Percentiles rank a stretch among this genome's conserved stretches.
These are phyloP conservation scores for Trichoderma sp. DNA, from an alignment of 2,329 filamentous ascomycete species.

Conservation along the genomic window DNA sequence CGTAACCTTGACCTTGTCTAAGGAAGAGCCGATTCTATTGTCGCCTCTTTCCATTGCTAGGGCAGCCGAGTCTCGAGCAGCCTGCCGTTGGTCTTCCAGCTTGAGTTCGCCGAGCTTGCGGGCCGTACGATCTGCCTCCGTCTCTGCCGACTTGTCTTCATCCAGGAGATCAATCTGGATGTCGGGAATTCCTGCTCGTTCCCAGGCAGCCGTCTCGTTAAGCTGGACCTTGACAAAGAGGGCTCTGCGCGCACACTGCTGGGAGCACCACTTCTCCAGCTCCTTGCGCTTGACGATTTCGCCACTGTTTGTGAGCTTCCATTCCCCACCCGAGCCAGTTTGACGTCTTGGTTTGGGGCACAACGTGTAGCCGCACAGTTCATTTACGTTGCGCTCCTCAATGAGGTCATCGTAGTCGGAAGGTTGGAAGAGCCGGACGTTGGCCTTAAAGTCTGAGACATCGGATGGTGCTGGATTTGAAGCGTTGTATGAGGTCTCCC, in stretches of 20 bases:
- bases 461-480: slow-evolving; percentile 57
- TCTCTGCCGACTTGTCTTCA: slow-evolving; percentile 56
- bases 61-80: slow-evolving; percentile 40
- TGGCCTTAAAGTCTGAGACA: slow-evolving; percentile 60
- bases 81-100: slow-evolving; percentile 44
- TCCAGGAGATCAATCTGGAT: slow-evolving; percentile 63
- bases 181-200: slow-evolving; percentile 60
- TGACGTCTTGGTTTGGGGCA: slow-evolving; percentile 65
- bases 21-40: slow-evolving; percentile 22
- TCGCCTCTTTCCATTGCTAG: slow-evolving; percentile 53
- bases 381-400: slow-evolving; percentile 81
- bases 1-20: slow-evolving; percentile 44
- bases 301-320: slow-evolving; percentile 60
- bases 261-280: slow-evolving; percentile 83
- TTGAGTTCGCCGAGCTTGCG: slow-evolving; percentile 42
- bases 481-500: slow-evolving; percentile 38
- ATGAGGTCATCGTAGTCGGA: slow-evolving; percentile 87
- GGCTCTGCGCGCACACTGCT: slow-evolving; percentile 73
- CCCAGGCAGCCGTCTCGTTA: slow-evolving; percentile 80
- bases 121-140: slow-evolving; percentile 40
- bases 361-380: slow-evolving; percentile 78
- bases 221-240: slow-evolving; percentile 89
- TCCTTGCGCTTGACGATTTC: slow-evolving; percentile 69
- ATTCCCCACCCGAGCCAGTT: slow-evolving; percentile 58
- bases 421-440: slow-evolving; percentile 74